Evolutionary conservation across 352 stramenopile genomes (phyloP).

Genomic region (Globisporangium solare): DNA sequence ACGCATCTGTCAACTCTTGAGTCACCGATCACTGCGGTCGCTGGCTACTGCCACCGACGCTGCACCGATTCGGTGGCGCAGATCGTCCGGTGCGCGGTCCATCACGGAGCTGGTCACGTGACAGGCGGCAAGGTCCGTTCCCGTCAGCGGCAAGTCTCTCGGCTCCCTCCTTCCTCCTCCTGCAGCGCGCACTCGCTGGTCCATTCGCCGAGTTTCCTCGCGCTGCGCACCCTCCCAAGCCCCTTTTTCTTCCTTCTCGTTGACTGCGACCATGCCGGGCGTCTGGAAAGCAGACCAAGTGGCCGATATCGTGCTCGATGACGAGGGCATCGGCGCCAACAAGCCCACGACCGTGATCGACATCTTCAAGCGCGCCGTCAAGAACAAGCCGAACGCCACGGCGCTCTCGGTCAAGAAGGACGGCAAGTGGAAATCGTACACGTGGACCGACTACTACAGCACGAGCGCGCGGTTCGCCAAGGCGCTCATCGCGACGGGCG

Average conservation of each 20-base stretch:
- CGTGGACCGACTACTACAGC: constrained; percentile 77
- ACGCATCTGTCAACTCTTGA: too few species aligned
- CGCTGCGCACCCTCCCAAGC: background rate
- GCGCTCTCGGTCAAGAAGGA: constrained; percentile 34
- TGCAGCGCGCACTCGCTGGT: background rate
- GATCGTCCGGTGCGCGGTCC: too few species aligned
- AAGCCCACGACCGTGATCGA: constrained; percentile 29
- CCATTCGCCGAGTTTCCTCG: constrained; percentile 13
- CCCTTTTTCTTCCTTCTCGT: background rate
- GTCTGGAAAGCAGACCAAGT: constrained; percentile 12
- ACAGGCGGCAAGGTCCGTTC: too few species aligned
- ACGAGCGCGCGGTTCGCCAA: constrained; percentile 63
- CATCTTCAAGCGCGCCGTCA: constrained; percentile 34
- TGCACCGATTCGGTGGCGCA: too few species aligned
- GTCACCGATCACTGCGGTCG: too few species aligned
- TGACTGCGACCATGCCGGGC: constrained; percentile 8
- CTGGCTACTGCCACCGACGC: too few species aligned
- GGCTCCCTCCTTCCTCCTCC: background rate
- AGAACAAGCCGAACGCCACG: constrained; percentile 17
- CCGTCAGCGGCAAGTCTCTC: too few species aligned
- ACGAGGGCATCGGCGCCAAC: constrained; percentile 24
- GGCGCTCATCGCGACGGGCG: constrained; percentile 64
- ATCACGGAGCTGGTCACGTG: too few species aligned
- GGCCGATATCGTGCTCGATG: constrained; percentile 4
- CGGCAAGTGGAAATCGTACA: constrained; percentile 47